phyloP scores from a whole-genome alignment of 177 flowering plant genomes.

The Vitis hybrid region DNA sequence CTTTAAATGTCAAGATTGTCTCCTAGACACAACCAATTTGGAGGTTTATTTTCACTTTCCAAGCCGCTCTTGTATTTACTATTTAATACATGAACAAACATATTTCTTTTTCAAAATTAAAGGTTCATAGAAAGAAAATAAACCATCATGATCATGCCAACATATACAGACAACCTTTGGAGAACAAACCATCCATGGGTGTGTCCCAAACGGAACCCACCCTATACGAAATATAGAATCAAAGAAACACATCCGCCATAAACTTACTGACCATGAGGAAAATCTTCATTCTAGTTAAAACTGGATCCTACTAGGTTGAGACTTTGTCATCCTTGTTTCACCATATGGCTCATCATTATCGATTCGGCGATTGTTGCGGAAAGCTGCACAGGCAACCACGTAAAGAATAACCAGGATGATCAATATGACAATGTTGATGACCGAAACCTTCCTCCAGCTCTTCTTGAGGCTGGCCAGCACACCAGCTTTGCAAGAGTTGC shows the following conservation, averaged over 20 bases:
- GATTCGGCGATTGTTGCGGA: conserved; percentile 62
- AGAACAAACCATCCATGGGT: neutral
- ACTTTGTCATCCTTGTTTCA: conserved; percentile 75
- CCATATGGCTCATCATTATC: conserved; percentile 88
- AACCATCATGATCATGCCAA: neutral
- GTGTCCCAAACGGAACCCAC: too few relatives aligned
- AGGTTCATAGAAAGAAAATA: neutral
- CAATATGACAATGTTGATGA: conserved; percentile 60
- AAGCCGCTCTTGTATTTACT: too few relatives aligned
- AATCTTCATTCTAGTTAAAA: conserved; percentile 28
- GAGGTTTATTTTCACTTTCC: too few relatives aligned
- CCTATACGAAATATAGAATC: too few relatives aligned
- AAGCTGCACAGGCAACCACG: conserved; percentile 68
- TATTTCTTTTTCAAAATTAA: neutral
- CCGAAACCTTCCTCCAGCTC: conserved; percentile 91
- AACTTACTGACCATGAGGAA: too few relatives aligned
- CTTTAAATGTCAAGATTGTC: too few relatives aligned
- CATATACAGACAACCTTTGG: neutral
- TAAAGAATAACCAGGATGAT: conserved; percentile 75
- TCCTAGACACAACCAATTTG: too few relatives aligned
- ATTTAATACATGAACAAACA: neutral
- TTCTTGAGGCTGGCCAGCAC: conserved; percentile 75
- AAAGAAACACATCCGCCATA: too few relatives aligned
- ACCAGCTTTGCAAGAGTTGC: conserved; percentile 91
- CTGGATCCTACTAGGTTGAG: conserved; percentile 66